Evolutionary conservation across 2,329 filamentous ascomycete genomes (phyloP), one percentile per base, ranked within the genome.

Genomic region (Colletotrichum scovillei): DNA sequence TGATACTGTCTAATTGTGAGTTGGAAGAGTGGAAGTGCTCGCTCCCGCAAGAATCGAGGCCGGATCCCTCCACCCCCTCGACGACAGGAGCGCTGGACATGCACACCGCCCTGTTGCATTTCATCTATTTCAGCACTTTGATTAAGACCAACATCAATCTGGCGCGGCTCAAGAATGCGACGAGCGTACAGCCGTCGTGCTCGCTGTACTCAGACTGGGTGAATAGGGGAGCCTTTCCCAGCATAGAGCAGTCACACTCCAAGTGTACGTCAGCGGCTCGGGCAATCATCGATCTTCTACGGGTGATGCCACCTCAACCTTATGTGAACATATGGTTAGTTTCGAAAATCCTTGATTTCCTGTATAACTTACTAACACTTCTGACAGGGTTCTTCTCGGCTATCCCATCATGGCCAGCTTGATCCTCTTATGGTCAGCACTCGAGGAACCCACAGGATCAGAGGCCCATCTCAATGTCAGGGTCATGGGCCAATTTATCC

Each of bases 391-490:
- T 9, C 67, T 65, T 1, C n/a, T 74, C 4, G 63, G 58, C 58
- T 74, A 72, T 28, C 71, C 73, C 0, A 26, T 75, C 1, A 52
- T 55, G 30, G 55, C 73, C 2, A 46, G 63, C 28, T n/a, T 75
- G 5, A 65, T 75, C 1, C 63, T 75, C 3, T 42, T 75, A 5
- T 66, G 65, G 67, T 58, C 64, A 6, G 59, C 67, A 1, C 55
- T 75, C 11, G 73, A 75, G 19, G 71, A 74, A 6, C 67, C 73
- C 4, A 69, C 52, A 1, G 71, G 62, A 1, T 56, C 63, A 5
- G 65, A 71, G 8, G 62, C 73, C 14, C 58, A 46, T 5, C 55
- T 52, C 42, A 69, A 74, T 26, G 28, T 71, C 2, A 69, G 63
- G 19, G 32, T 65, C 2, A 53, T 74, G n/a, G 67, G 71, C 6